A percentile compares a stretch with the other conserved stretches of the same genome.
Conservation (phyloP, 768 basidiomycete genomes). For the Leccinum subgranulosum region DNA sequence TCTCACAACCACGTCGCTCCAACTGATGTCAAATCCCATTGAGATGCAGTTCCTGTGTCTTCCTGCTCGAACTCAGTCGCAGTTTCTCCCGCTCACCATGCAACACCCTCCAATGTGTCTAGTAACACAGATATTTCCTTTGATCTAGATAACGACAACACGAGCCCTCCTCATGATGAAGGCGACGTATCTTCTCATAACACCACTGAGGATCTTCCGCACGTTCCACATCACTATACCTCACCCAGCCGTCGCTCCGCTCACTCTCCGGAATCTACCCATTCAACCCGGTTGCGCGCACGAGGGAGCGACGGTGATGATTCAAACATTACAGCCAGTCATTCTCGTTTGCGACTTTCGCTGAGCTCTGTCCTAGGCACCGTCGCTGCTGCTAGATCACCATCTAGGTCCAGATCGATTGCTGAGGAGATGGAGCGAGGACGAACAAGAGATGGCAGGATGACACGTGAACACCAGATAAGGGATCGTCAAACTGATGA, state of each 20-base stretch:
- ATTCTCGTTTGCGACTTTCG: conserved; percentile 19
- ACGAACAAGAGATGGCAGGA: conserved; percentile 18
- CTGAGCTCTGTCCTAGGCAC: conserved; percentile 15
- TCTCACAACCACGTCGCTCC: not conserved
- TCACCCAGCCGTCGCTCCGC: not conserved
- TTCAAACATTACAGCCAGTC: not conserved
- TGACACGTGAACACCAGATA: not conserved
- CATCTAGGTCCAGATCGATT: conserved; percentile 23
- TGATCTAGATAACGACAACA: not conserved
- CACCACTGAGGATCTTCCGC: conserved; percentile 25
- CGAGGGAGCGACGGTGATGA: not conserved
- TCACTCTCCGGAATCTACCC: conserved; percentile 3
- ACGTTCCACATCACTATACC: not conserved
- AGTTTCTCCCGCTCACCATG: not conserved
- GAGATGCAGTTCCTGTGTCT: not conserved
- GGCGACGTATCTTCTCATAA: conserved; percentile 28
- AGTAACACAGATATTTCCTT: conserved; percentile 3
- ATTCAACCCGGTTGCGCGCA: not conserved
- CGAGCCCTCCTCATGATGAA: not conserved
- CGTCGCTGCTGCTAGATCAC: conserved; percentile 15
- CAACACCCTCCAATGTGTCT: conserved; percentile 3
- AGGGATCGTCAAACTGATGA: not conserved
- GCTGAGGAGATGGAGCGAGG: conserved; percentile 32
- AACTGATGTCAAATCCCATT: not conserved
- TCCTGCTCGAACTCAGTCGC: not conserved